Evolutionary conservation across 345 rosid genomes (phyloP).

Genomic region (Conringia planisiliqua): DNA sequence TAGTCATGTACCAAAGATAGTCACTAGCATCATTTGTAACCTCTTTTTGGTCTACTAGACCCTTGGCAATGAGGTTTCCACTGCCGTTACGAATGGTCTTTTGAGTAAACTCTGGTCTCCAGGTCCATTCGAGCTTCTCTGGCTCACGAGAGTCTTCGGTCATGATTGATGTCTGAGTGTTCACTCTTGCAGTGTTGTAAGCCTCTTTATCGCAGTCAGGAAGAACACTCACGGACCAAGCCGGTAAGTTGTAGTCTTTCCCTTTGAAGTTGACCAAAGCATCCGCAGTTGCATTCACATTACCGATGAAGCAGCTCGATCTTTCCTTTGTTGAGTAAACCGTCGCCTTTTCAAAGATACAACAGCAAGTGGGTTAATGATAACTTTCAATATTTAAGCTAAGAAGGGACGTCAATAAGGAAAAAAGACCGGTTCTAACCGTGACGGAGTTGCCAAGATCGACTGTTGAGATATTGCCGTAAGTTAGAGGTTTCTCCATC

Average conservation of each 20-base stretch:
- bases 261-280: constrained; percentile 49
- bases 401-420: background rate
- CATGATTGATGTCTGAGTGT: constrained; percentile 50
- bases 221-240: constrained; percentile 73
- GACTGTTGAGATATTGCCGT: constrained; percentile 39
- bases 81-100: constrained; percentile 32
- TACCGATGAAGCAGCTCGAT: constrained; percentile 57
- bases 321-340: constrained; percentile 32
- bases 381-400: no score
- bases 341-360: constrained; percentile 40
- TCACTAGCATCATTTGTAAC: constrained; percentile 50
- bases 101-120: constrained; percentile 53
- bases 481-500: constrained; percentile 51
- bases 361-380: background rate
- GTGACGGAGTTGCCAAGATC: constrained; percentile 41
- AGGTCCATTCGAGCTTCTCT: constrained; percentile 42
- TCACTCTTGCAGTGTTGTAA: constrained; percentile 70
- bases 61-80: constrained; percentile 29
- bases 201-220: constrained; percentile 54
- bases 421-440: constrained; percentile 25
- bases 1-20: constrained; percentile 72
- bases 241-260: constrained; percentile 40
- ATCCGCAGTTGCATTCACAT: constrained; percentile 42
- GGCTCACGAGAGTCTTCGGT: constrained; percentile 38
- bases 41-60: constrained; percentile 55